Evolutionary conservation across 306 rosid genomes (phyloP).

Genomic region (Lathyrus sativus): DNA sequence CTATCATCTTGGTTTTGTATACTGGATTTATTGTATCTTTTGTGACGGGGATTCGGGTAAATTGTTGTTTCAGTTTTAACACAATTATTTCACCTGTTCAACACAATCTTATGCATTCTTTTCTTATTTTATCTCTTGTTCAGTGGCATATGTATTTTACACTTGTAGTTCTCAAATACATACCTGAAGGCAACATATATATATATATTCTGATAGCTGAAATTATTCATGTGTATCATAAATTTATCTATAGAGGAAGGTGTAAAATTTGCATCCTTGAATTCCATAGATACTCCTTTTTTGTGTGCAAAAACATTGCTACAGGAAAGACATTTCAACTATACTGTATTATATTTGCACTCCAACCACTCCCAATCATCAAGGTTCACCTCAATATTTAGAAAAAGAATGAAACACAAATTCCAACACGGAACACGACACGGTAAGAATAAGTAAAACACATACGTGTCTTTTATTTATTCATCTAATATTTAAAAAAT

Average conservation of each 20-base stretch:
- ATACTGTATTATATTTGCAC: no score
- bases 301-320: neutral
- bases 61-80: slow-evolving; percentile 27
- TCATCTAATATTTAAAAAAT: no score
- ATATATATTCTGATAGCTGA: slow-evolving; percentile 22
- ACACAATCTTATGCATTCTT: slow-evolving; percentile 18
- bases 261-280: neutral
- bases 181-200: slow-evolving; percentile 12
- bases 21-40: slow-evolving; percentile 36
- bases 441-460: no score
- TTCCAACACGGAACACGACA: no score
- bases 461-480: no score
- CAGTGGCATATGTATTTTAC: slow-evolving; percentile 34
- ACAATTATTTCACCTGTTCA: slow-evolving; percentile 12
- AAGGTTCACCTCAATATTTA: no score
- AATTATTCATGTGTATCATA: neutral
- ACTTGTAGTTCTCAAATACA: slow-evolving; percentile 26
- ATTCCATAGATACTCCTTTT: neutral
- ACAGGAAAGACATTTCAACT: no score
- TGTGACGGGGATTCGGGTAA: slow-evolving; percentile 41
- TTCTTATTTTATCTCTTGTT: slow-evolving; percentile 16
- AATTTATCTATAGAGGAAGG: neutral
- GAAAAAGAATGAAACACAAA: no score
- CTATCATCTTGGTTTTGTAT: slow-evolving; percentile 38
- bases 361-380: no score